Conservation (phyloP, 768 basidiomycete species). For the Boletus bicolor region DNA sequence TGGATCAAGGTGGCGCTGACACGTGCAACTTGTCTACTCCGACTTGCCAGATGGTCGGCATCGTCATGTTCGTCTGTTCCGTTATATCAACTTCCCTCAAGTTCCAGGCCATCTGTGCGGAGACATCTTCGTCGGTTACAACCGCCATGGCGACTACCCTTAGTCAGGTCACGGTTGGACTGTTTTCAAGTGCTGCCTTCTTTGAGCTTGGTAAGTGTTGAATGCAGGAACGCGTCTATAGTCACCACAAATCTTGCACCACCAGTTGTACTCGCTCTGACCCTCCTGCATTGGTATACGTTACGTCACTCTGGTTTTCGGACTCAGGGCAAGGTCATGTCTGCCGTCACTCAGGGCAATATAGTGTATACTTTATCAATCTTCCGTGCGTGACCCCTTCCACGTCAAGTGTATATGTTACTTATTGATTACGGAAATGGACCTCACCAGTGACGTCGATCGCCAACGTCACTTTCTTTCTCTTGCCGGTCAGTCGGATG, state of each 20-base stretch:
- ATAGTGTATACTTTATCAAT: slow-evolving; percentile 5
- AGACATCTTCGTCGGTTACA: neutral
- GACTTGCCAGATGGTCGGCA: neutral
- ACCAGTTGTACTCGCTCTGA: slow-evolving; percentile 8
- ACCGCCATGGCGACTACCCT: neutral
- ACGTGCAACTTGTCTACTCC: neutral
- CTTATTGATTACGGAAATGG: neutral
- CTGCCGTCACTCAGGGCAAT: slow-evolving; percentile 6
- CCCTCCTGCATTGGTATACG: neutral
- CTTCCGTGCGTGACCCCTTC: slow-evolving; percentile 4
- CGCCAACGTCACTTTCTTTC: neutral
- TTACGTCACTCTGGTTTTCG: neutral
- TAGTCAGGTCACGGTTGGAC: slow-evolving; percentile 1
- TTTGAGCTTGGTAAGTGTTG: slow-evolving; percentile 11
- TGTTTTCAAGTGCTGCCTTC: slow-evolving; percentile 11
- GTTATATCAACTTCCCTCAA: slow-evolving; percentile 1
- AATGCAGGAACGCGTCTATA: neutral
- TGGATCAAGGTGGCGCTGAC: neutral
- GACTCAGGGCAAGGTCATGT: neutral
- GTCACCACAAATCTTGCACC: neutral
- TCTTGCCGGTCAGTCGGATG: neutral
- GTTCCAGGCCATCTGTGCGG: slow-evolving; percentile 4
- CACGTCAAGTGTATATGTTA: neutral
- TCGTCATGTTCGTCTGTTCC: slow-evolving; percentile 6
- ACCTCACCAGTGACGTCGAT: neutral